Evolutionary conservation across 768 basidiomycete species (phyloP).

Genomic region (Phlegmacium glaucopus): DNA sequence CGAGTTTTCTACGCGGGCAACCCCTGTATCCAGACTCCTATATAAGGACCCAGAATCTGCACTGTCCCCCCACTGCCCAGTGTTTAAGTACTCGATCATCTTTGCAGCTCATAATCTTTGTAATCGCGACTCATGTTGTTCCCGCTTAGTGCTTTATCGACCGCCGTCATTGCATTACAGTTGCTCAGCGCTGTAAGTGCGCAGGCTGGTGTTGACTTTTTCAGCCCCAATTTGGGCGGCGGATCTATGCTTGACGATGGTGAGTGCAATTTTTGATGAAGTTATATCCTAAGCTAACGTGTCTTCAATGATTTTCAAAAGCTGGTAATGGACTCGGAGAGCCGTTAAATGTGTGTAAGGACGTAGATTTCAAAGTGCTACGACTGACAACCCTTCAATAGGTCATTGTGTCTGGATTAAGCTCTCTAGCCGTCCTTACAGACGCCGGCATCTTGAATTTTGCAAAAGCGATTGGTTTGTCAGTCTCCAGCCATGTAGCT

Average conservation of each 20-base stretch:
- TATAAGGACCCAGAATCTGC: background rate
- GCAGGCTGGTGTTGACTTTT: constrained; percentile 24
- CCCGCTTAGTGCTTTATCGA: constrained; percentile 3
- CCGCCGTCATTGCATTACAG: constrained; percentile 1
- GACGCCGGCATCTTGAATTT: constrained; percentile 55
- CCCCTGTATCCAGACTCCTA: too few relatives aligned
- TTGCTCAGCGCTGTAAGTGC: constrained; percentile 3
- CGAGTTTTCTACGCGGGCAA: too few relatives aligned
- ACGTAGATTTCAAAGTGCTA: constrained; percentile 43
- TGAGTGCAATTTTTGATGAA: constrained; percentile 1
- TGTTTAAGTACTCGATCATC: too few relatives aligned
- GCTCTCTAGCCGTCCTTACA: constrained; percentile 54
- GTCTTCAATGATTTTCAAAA: constrained; percentile 7
- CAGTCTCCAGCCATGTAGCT: constrained; percentile 27
- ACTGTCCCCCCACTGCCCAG: too few relatives aligned
- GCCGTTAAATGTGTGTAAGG: constrained; percentile 28
- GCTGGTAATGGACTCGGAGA: constrained; percentile 50
- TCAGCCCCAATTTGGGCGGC: constrained; percentile 45
- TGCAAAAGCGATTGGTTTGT: constrained; percentile 64
- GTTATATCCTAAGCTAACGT: background rate
- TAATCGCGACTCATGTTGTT: constrained; percentile 4
- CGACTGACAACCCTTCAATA: constrained; percentile 17
- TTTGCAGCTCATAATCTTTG: background rate
- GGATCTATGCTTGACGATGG: constrained; percentile 68
- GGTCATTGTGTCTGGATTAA: constrained; percentile 65